phyloP scores from a whole-genome alignment of 129 eudicot species.

The Arctium lappa region DNA sequence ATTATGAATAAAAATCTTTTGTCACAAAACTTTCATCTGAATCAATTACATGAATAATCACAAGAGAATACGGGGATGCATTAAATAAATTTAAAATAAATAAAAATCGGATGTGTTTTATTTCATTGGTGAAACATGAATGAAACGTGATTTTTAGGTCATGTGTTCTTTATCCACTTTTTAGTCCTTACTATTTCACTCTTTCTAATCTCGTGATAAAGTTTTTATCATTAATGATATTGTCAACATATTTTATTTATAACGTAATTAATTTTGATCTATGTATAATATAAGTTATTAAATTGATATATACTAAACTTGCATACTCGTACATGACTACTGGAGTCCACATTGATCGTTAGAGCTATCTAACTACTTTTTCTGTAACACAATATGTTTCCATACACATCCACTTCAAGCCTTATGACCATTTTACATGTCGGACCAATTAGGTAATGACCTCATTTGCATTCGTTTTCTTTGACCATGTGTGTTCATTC shows the following conservation, averaged over 20 bases:
- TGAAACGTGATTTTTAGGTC: no score
- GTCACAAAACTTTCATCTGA: no score
- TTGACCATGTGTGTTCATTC: not conserved
- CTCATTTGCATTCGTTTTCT: not conserved
- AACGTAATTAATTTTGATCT: not conserved
- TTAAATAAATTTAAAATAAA: no score
- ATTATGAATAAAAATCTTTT: no score
- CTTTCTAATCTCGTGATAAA: not conserved
- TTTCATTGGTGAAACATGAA: no score
- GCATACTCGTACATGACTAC: not conserved
- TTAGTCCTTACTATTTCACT: no score
- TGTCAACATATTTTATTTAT: not conserved
- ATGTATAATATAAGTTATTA: not conserved
- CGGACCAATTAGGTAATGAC: not conserved
- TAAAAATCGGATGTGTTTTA: no score
- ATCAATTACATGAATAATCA: no score
- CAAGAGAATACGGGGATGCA: no score
- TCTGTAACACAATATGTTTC: not conserved
- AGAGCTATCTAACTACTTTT: not conserved
- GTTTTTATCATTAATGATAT: not conserved
- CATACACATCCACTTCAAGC: not conserved
- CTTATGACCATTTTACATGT: not conserved
- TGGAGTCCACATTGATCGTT: not conserved
- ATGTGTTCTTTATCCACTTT: no score
- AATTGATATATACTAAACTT: not conserved